phyloP scores from a whole-genome alignment of 1,284 basidiomycete species.

The Omphalotus olearius region DNA sequence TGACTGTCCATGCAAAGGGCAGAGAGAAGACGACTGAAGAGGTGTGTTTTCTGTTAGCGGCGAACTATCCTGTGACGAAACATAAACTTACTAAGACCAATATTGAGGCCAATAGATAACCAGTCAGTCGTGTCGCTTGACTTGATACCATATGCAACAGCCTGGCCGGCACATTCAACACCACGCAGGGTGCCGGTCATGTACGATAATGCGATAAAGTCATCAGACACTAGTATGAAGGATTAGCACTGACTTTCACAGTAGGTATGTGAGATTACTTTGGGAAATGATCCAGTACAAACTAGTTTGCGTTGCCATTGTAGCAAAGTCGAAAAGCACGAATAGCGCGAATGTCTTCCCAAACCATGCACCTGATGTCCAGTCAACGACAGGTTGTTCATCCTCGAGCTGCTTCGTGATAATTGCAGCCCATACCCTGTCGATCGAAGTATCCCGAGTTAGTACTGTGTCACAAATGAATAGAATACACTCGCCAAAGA shows the following conservation, averaged over 20 bases:
- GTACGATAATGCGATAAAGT: slow-evolving; percentile 29
- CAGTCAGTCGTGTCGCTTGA: slow-evolving; percentile 29
- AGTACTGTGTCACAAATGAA: neutral
- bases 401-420: slow-evolving; percentile 28
- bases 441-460: neutral
- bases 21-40: slow-evolving; percentile 24
- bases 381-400: slow-evolving; percentile 26
- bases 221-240: slow-evolving; percentile 25
- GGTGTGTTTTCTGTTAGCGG: neutral
- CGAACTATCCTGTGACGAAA: neutral
- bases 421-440: slow-evolving; percentile 29
- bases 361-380: slow-evolving; percentile 27
- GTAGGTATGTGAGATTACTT: slow-evolving; percentile 18
- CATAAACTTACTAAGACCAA: slow-evolving; percentile 26
- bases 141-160: slow-evolving; percentile 31
- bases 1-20: slow-evolving; percentile 26
- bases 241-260: neutral
- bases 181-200: slow-evolving; percentile 31
- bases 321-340: slow-evolving; percentile 28
- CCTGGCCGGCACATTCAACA: slow-evolving; percentile 29
- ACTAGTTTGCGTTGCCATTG: slow-evolving; percentile 29
- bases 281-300: slow-evolving; percentile 29
- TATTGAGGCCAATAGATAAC: slow-evolving; percentile 29
- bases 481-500: slow-evolving; percentile 20
- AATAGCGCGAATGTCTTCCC: slow-evolving; percentile 26